These are phyloP conservation scores for Moringa oleifera DNA, from an alignment of 345 rosid genomes.

Conservation along the genomic window DNA sequence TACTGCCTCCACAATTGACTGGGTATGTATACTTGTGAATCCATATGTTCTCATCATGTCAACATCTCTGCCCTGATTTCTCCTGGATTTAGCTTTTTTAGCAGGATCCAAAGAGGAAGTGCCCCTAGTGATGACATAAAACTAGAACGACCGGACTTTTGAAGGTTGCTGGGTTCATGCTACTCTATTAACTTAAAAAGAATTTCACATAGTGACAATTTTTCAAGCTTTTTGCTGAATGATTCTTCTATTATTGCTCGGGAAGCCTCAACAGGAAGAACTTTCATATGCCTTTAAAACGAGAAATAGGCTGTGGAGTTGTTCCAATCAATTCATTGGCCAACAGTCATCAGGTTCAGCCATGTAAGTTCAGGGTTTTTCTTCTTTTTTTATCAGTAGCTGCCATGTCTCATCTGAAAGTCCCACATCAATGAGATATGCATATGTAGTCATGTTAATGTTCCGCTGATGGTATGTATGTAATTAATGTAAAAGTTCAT, in stretches of 20 bases:
- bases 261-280: neutral
- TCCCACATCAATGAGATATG: too few species aligned
- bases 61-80: neutral
- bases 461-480: neutral
- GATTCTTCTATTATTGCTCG: too few species aligned
- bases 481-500: neutral
- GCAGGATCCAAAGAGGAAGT: neutral
- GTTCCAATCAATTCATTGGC: neutral
- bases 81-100: neutral
- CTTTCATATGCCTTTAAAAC: neutral
- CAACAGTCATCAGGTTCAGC: neutral
- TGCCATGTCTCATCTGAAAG: neutral
- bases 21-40: slow-evolving; percentile 11
- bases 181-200: neutral
- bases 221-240: neutral
- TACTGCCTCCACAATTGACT: slow-evolving; percentile 11
- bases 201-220: neutral
- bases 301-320: too few species aligned
- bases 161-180: neutral
- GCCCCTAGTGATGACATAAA: neutral
- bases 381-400: neutral
- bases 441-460: too few species aligned
- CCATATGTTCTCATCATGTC: neutral
- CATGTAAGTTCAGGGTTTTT: neutral
- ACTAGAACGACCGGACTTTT: neutral